These are phyloP conservation scores for Mortierella sp. DNA, from an alignment of 371 early-diverging fungal species.

Conservation along the genomic window DNA sequence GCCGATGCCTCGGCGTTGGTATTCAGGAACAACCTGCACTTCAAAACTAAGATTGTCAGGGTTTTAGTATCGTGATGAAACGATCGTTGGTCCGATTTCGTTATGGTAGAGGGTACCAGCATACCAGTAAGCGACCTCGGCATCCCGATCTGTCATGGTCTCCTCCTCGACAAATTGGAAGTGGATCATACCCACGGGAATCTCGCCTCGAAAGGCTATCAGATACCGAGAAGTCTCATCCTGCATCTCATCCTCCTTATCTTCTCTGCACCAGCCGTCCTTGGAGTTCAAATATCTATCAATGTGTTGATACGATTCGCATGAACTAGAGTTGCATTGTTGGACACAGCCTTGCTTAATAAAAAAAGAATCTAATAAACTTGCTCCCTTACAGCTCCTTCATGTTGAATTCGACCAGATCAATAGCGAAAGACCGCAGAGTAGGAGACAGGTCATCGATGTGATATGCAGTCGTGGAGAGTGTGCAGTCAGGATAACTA, in stretches of 20 bases:
- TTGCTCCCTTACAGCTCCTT: slow-evolving; percentile 59
- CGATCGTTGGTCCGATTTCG: too few species aligned
- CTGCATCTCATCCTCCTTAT: slow-evolving; percentile 63
- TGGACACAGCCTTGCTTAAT: too few species aligned
- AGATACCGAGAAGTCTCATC: slow-evolving; percentile 62
- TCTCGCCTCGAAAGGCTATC: slow-evolving; percentile 55
- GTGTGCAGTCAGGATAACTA: slow-evolving; percentile 27
- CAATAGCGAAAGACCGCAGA: slow-evolving; percentile 59
- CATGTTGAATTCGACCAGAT: slow-evolving; percentile 66
- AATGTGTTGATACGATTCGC: not conserved
- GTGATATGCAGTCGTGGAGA: slow-evolving; percentile 49
- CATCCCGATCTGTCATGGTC: slow-evolving; percentile 67
- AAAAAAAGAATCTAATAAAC: not conserved
- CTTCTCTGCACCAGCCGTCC: slow-evolving; percentile 65
- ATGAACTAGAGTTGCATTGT: too few species aligned
- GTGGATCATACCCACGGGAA: slow-evolving; percentile 58
- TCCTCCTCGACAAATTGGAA: slow-evolving; percentile 72
- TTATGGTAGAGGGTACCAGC: too few species aligned
- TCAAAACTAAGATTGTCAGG: slow-evolving; percentile 57
- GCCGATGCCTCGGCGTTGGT: slow-evolving; percentile 63
- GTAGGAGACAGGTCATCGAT: slow-evolving; percentile 57
- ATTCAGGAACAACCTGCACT: slow-evolving; percentile 60
- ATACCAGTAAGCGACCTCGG: slow-evolving; percentile 70
- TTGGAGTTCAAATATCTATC: slow-evolving; percentile 63
- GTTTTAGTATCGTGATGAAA: too few species aligned